Base-by-base conservation (phyloP, 148 eudicot genomes). In the Chenopodium berlandieri region DNA sequence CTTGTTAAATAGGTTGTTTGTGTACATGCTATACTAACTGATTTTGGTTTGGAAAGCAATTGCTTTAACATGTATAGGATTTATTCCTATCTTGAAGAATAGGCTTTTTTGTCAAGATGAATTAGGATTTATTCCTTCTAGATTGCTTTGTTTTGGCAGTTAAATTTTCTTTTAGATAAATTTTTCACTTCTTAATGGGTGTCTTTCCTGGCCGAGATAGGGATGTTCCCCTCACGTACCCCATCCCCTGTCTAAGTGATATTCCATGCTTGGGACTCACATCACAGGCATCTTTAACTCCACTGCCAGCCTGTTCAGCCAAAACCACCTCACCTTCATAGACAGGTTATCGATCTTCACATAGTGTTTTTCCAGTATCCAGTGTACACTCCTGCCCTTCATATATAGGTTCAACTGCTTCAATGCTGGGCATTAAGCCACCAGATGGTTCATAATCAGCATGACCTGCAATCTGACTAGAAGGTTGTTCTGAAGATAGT, bases 361-460 rank as follows among this genome's bases (percentile, higher is more conserved):
- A 84, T 81, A 75, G 62, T 73, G 67, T 62, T 81, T 85, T 71
- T 68, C 78, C 84, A 64, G 92, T 84, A 79, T 92, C 97, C 84
- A 87, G 75, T 86, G 93, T 92, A 88, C 93, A 83, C 80, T 95
- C 99, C 85, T 95, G 97, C 58, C 99, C 99, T 91, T 92, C 97
- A 81, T 93, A 93, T 27, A 95, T 84, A 73, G 99, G 99, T 79
- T 95, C 92, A 75, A 86, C 85, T 56, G 86, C 85, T 83, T 87
- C 91, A 75, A 54, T 71, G 40, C 79, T 73, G 75, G 84, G 84
- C 34, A 76, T 85, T 83, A 81, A 80, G 54, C 76, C 86, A 78
- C 82, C 82, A 72, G 85, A 78, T 75, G 91, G 80, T 77, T 87
- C 87, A 20, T 85, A 79, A 86, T 84, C 92, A 72, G 83, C 81